Evolutionary conservation across 129 eudicot species (phyloP), one percentile per base, ranked within the genome.

Genomic region (Helianthus tuberosus): DNA sequence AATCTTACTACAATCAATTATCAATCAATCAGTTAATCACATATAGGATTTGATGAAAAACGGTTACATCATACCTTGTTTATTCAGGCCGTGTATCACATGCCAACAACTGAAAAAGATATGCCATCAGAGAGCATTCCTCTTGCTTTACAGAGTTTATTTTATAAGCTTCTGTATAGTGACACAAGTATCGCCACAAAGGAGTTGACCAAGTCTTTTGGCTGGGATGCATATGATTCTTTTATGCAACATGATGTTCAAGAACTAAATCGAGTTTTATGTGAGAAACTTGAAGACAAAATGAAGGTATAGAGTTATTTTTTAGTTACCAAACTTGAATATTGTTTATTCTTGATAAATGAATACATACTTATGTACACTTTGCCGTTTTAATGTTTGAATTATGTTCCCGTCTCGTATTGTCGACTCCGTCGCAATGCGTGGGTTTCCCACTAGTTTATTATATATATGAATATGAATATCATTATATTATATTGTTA

Each of bases 161-260:
- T 93, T 75, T 94, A 86, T 83, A 90, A 94, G 87, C 92, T 94
- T 64, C 98, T 90, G 71, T 88, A 90, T 61, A 87, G 85, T 78
- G 96, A 88, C 75, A 82, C 93, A 47, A 94, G 98, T 85, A 96
- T 94, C 2, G 91, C 96, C 68, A 94, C 98, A 15, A 90, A 90
- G 78, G 97, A 94, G 82, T 85, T 94, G 84, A 94, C 97, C 8
- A 90, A 88, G 69, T 94, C 98, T 36, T 94, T 94, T 86, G 98
- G 98, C 9, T 94, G 98, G 98, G 97, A 88, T 54, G 78, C 98
- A 32, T 86, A 85, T 54, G 97, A 94, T 69, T 90, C 96, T 68
- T 94, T 90, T 69, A 81, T 90, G 97, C 98, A 94, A 74, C 98
- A 94, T 74, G 98, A 90, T 80, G 97, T 90, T 57, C 98, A 93